Evolutionary conservation across 2,329 filamentous ascomycete genomes (phyloP).

Genomic region (Didymella keratinophila): DNA sequence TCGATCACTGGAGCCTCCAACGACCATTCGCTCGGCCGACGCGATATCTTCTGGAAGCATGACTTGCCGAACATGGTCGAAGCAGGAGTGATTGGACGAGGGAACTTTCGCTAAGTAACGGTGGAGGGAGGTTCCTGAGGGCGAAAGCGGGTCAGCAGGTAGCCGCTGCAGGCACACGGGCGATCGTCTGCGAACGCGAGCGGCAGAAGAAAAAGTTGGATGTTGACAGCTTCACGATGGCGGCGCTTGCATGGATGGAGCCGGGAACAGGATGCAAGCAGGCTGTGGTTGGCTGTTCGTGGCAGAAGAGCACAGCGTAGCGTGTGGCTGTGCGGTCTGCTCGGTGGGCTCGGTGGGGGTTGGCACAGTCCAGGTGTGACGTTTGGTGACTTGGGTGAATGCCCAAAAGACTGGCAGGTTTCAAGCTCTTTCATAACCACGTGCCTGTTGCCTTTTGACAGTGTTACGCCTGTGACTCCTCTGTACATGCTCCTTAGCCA

Average conservation of each 20-base stretch:
- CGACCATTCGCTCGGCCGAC: conserved; percentile 27
- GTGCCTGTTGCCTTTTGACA: conserved; percentile 9
- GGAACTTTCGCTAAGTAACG: conserved; percentile 13
- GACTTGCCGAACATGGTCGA: conserved; percentile 23
- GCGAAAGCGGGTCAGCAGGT: conserved; percentile 39
- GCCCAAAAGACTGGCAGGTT: conserved; percentile 19
- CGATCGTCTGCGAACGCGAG: conserved; percentile 32
- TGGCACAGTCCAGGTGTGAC: conserved; percentile 20
- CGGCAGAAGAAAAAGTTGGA: conserved; percentile 22
- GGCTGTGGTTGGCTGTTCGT: conserved; percentile 23
- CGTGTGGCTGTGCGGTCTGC: conserved; percentile 25
- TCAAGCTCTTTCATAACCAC: conserved; percentile 17
- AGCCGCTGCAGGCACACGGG: conserved; percentile 45
- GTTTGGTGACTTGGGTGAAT: conserved; percentile 21
- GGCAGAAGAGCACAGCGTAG: conserved; percentile 6
- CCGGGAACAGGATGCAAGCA: conserved; percentile 15
- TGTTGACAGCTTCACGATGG: conserved; percentile 19
- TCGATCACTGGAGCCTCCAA: not conserved
- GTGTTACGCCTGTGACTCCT: conserved; percentile 10
- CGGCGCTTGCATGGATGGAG: conserved; percentile 23
- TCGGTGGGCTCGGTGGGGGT: conserved; percentile 11
- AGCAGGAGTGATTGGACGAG: conserved; percentile 27
- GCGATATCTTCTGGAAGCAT: conserved; percentile 29
- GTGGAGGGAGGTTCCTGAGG: conserved; percentile 33
- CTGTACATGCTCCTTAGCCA: conserved; percentile 17